Conservation (phyloP, 176 grass and related monocot species). For the Canna indica region DNA sequence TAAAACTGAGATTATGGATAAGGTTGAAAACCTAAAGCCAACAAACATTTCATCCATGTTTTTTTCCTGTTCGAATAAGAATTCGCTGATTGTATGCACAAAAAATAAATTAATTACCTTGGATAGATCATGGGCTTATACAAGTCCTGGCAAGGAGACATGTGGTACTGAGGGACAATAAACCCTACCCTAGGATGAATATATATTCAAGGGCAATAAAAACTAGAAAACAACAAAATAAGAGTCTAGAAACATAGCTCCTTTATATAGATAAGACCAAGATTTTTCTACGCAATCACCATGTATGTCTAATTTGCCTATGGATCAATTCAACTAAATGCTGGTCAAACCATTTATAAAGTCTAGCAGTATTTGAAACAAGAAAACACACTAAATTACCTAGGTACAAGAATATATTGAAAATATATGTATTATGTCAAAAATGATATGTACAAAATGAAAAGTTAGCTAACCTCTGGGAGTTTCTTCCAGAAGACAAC, state of each 20-base stretch:
- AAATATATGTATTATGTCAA: not conserved
- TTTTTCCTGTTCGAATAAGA: too few species aligned
- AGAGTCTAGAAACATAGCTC: not conserved
- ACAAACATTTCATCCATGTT: not conserved
- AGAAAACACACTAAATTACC: not conserved
- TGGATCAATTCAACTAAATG: not conserved
- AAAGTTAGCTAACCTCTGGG: constrained; percentile 4
- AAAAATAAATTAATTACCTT: not conserved
- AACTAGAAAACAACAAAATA: not conserved
- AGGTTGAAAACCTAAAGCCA: too few species aligned
- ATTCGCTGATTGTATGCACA: too few species aligned
- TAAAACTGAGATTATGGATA: too few species aligned
- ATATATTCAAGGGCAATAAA: not conserved
- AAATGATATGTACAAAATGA: not conserved
- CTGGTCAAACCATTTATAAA: not conserved
- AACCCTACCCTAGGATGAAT: not conserved
- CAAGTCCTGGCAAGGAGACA: not conserved
- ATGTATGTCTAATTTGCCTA: not conserved
- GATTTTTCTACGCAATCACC: too few species aligned
- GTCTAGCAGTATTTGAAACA: not conserved
- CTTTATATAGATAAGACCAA: too few species aligned
- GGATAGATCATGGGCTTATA: not conserved
- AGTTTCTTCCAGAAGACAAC: constrained; percentile 49
- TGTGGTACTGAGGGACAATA: not conserved
- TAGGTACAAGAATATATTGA: not conserved